Conservation (phyloP, 306 rosid genomes). For the Lathyrus sativus region DNA sequence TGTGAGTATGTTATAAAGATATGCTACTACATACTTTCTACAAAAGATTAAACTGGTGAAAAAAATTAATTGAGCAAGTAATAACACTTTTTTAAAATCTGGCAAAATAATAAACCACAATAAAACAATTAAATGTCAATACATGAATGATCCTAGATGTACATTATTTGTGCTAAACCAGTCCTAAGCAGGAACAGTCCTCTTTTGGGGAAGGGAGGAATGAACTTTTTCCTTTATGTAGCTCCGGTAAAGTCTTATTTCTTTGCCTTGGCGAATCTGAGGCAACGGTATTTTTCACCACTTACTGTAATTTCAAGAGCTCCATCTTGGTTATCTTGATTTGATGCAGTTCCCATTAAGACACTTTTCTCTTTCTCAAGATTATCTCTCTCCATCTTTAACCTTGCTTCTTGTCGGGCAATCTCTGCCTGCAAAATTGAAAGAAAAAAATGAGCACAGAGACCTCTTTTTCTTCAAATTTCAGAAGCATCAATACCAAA, state of each 20-base stretch:
- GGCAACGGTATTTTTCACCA: conserved; percentile 94
- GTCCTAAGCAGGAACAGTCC: conserved; percentile 5
- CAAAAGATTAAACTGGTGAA: neutral
- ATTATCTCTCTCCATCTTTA: conserved; percentile 94
- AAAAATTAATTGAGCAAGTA: conserved; percentile 18
- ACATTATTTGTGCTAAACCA: conserved; percentile 9
- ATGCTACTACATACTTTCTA: neutral
- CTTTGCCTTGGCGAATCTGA: conserved; percentile 93
- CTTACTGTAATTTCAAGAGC: conserved; percentile 99
- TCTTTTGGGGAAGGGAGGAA: conserved; percentile 6
- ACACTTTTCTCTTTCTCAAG: conserved; percentile 97
- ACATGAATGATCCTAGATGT: conserved; percentile 27
- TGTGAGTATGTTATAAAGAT: neutral
- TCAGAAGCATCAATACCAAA: conserved; percentile 28
- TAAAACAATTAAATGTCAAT: conserved; percentile 15
- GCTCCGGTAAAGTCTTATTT: conserved; percentile 52
- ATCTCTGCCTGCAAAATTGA: conserved; percentile 69
- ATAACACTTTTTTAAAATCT: conserved; percentile 19
- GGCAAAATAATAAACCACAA: conserved; percentile 13
- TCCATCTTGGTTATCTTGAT: conserved; percentile 93
- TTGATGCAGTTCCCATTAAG: conserved; percentile 95
- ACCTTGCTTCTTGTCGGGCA: conserved; percentile 89
- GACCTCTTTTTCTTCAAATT: conserved; percentile 8
- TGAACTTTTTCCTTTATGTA: neutral
- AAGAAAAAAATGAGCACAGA: neutral